Evolutionary conservation across 352 stramenopile genomes (phyloP), one percentile per base, ranked within the genome.

Genomic region (Phytophthora pluvialis): DNA sequence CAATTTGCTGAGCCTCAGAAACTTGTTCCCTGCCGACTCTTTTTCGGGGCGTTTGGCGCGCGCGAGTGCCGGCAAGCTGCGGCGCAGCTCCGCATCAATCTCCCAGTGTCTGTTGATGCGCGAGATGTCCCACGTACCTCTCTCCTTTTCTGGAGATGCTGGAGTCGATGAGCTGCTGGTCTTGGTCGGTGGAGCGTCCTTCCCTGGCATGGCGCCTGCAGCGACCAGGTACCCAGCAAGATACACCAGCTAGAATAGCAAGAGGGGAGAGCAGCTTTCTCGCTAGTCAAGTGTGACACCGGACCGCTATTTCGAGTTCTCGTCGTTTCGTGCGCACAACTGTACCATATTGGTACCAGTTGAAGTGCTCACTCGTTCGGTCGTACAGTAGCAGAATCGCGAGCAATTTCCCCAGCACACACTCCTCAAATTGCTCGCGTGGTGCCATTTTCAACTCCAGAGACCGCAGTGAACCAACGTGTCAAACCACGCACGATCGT

Each of bases 81-180:
- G 78, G 18, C 65, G 64, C 31, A 91, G 67, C 15, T 91, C 82
- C 7, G 64, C 28, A 50, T 91, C 81, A 60, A 91, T 93, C 52
- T 83, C 81, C 85, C 85, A 93, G 60, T 78, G 79, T 38, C 83
- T 82, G 70, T 88, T 91, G 55, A 93, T 61, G 9, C 82, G 75
- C 28, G 75, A 86, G 62, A 93, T 91, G 32, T 91, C 80, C 85
- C 85, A 93, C 29, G 53, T 59, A 35, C 64, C 60, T 12, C 46
- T 36, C 15, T 38, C 33, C 12, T 32, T 49, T 57, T 64, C 55
- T n/a, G 39, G 26, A 1, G 26, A 47, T 18, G 32, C 18, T 11
- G 29, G 29, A 3, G 51, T 38, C 9, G 40, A 43, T 10, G 35
- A 33, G 25, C 7, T 60, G 38, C 5, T 45, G 38, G 1, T 60